Base-by-base conservation (phyloP, 2,329 filamentous ascomycete genomes). In the Aspergillus felis region DNA sequence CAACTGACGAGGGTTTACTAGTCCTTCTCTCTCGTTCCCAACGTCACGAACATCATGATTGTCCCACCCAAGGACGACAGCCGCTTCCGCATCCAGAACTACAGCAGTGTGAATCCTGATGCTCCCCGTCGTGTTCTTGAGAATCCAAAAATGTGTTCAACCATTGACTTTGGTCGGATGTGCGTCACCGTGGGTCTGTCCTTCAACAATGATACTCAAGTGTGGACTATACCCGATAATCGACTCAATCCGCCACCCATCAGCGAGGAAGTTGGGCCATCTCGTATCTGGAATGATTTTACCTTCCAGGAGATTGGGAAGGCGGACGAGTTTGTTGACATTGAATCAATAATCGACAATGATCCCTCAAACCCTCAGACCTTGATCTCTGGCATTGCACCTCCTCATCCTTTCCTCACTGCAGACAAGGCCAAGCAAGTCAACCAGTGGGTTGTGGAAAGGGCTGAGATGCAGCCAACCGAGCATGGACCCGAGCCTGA, bases 241-340 rank as follows among this genome's bases (percentile, higher is more conserved):
- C 54, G 68, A 17, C 29, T 50, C 3, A 46, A 60, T 12, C 67
- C 68, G 4, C 61, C 61, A 25, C 55, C 44, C 4, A 54, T 62
- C 8, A 65, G 59, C 12, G 56, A 54, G 14, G 60, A 64, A 20
- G 55, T 65, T 25, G 66, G 63, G 14, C 55, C 55, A 10, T 71
- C 72, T 5, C 66, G 62, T 9, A 57, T 73, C 17, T 76, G 73
- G 73, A 60, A 61, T 25, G 60, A 67, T 52, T 70, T 67, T 53
- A 63, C 61, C 8, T 74, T 71, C 53, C 57, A 62, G 25, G 66
- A 67, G 51, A 59, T 75, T n/a, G 73, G 73, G 9, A 64, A 68
- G 28, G 60, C 61, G 6, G 62, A 61, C 7, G 65, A 66, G 24
- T 64, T 64, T 27, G 49, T 59, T 25, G 56, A 57, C 2, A 35